Conservation (phyloP, 495 filamentous ascomycete species). For the Sphaerosporella brunnea region DNA sequence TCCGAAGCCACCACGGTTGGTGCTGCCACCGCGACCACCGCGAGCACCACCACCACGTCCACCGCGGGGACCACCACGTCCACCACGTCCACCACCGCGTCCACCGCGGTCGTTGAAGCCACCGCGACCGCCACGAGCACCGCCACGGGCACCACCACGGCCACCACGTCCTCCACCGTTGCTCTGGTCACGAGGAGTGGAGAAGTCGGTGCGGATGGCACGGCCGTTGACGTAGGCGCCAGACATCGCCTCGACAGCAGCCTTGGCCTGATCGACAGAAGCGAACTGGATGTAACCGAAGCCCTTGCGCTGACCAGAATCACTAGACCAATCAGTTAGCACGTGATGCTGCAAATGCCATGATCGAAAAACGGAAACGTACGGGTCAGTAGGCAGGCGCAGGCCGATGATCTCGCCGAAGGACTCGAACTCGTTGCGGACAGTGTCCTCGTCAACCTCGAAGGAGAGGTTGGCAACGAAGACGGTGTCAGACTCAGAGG, state of each 20-base stretch:
- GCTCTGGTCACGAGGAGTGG: conserved; percentile 51
- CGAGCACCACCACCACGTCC: conserved; percentile 31
- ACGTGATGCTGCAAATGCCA: not conserved
- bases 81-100: conserved; percentile 29
- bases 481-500: conserved; percentile 66
- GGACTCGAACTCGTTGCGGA: conserved; percentile 57
- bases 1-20: conserved; percentile 56
- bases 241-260: conserved; percentile 53
- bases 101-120: conserved; percentile 33
- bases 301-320: conserved; percentile 75
- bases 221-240: conserved; percentile 65
- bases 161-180: conserved; percentile 34
- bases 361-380: conserved; percentile 23
- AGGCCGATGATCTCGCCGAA: conserved; percentile 56
- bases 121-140: conserved; percentile 29
- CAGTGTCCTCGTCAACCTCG: conserved; percentile 55
- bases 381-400: conserved; percentile 74
- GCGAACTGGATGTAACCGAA: conserved; percentile 83
- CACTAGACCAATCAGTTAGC: conserved; percentile 37
- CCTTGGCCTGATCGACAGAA: conserved; percentile 69
- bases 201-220: conserved; percentile 74
- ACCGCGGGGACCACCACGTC: conserved; percentile 21
- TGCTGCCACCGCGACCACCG: conserved; percentile 38
- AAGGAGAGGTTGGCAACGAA: conserved; percentile 90
- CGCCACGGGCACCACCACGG: conserved; percentile 34